Evolutionary conservation across 176 grass and related monocot genomes (phyloP), one percentile per base, ranked within the genome.

Genomic region (Oryza longistaminata): DNA sequence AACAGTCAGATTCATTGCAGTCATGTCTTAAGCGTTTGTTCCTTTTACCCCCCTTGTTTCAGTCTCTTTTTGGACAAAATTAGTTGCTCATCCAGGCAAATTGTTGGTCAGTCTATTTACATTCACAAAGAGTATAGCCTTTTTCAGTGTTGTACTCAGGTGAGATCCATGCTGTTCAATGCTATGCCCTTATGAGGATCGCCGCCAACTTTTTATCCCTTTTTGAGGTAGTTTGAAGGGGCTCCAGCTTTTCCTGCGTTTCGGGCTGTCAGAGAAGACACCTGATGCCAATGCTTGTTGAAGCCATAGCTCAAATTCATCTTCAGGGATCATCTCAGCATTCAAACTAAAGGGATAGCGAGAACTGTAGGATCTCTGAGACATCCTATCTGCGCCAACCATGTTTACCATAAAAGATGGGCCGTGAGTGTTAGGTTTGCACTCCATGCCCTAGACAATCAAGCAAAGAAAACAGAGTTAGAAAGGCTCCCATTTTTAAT

Each of bases 381-480:
- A 78, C 75, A 88, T 88, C 90, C 84, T 92, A 35, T 99, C 93
- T 24, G 91, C 64, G 7, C 90, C 92, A 71, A 99, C 90, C 97
- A 99, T 96, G 88, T 96, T 99, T 68, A 99, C 97, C 90, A 92
- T 94, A 82, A 99, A 99, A 66, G 88, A 96, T 74, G 97, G 97
- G 19, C 93, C 87, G 33, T 99, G 97, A 72, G 97, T 99, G 81
- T 99, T 99, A 52, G 97, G 92, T 74, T 87, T 96, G 88, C 97
- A 99, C 87, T 86, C 90, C 93, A 99, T 96, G 68, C 97, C 93
- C 97, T 99, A 86, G 17, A 75, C 66, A 73, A 85, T 58, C 68
- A 88, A 39, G 65, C 82, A 66, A 85, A 5, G 26, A 84, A 44
- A 52, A 14, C 1, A 22, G 46, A 55, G 45, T 89, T 79, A 79